Base-by-base conservation (phyloP, 768 basidiomycete genomes). In the Tulasnella calospora region DNA sequence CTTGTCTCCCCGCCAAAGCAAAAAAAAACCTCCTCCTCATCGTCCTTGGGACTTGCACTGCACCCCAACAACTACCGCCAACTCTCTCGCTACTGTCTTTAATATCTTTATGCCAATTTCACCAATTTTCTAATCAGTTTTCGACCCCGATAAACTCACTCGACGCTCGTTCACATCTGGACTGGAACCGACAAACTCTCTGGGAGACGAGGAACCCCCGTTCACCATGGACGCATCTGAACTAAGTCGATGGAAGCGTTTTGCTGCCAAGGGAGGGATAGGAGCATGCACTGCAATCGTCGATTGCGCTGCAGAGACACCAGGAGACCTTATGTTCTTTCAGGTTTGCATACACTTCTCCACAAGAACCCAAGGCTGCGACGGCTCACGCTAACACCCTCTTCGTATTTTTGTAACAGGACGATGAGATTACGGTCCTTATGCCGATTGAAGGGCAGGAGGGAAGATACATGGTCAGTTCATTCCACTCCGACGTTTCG, bases 281-380 rank as follows among this genome's bases (percentile, higher is more conserved):
- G 94, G 94, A 6, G 91, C 87, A 81, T 94, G 93, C 80, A 90
- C 89, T 0, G 94, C 94, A 5, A 78, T 87, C 35, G 86, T 88
- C 75, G 94, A 96, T 83, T 94, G 92, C 81, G 88, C 93, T 27
- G 93, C 93, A 1, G 89, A 93, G 83, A 87, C 87, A 51, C 83
- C 88, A 15, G 91, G 91, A 33, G 94, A 95, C 83, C 87, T 96
- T 69, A 96, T 96, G 94, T 95, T 96, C 83, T 84, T 95, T 72
- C 91, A 92, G 88, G 93, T 90, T 77, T 71, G 88, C 85, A 33
- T n/a, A 12, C 55, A 38, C 76, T 41, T 46, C 38, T 51, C 46
- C 19, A n/a, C n/a, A n/a, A n/a, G n/a, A 46, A n/a, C 23, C 33
- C 13, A 27, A 13, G 17, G 15, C 61, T 15, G 15, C 61, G 13